A percentile compares a stretch with the other conserved stretches of the same genome.
Evolutionary conservation across 176 grass and related monocot genomes (phyloP).

Genomic region (Triticum turgidum): DNA sequence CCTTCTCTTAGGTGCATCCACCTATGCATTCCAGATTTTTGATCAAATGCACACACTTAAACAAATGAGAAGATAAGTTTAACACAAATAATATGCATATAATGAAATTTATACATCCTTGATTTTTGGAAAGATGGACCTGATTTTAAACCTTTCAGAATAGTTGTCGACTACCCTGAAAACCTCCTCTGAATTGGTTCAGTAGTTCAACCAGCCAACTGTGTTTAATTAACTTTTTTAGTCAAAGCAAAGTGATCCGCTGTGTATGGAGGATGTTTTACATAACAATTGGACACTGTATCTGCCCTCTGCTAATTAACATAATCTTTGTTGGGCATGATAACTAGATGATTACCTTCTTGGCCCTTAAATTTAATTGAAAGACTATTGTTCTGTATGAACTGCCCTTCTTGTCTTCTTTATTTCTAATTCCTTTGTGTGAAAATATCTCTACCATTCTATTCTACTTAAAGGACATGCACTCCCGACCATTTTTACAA

Average conservation of each 20-base stretch:
- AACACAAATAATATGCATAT: neutral
- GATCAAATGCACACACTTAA: neutral
- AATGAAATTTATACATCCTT: neutral
- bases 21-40: neutral
- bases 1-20: neutral
- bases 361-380: neutral
- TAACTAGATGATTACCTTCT: slow-evolving; percentile 12
- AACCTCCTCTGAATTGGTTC: neutral
- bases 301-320: neutral
- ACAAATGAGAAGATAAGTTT: neutral
- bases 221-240: neutral
- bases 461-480: neutral
- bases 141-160: slow-evolving; percentile 5
- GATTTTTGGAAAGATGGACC: neutral
- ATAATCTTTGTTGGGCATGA: neutral
- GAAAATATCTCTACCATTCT: neutral
- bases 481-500: neutral
- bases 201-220: neutral
- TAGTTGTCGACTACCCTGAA: neutral
- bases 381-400: neutral
- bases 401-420: neutral
- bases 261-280: slow-evolving; percentile 3
- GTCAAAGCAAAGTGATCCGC: neutral
- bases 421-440: neutral
- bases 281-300: neutral